phyloP scores from a whole-genome alignment of 768 basidiomycete genomes.

The Tricholoma sp. region DNA sequence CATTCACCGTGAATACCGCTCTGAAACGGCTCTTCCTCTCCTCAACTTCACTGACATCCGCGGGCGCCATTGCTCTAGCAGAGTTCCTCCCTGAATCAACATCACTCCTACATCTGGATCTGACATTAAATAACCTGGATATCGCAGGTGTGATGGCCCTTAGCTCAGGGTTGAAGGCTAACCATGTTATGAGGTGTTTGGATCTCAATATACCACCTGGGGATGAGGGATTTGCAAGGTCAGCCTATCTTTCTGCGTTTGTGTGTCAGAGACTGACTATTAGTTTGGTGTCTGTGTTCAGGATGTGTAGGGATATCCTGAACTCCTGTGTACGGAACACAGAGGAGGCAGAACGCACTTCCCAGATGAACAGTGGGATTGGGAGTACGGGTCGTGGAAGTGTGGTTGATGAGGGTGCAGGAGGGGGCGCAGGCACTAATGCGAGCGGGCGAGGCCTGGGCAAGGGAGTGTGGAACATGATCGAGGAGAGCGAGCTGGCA shows the following conservation, averaged over 20 bases:
- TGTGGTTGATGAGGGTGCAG: not conserved
- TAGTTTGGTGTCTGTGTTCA: constrained; percentile 13
- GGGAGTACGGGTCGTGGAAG: too few species aligned
- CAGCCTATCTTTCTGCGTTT: constrained; percentile 14
- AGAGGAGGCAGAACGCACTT: constrained; percentile 65
- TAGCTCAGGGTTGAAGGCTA: constrained; percentile 77
- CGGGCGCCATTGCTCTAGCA: constrained; percentile 90
- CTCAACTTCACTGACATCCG: constrained; percentile 70
- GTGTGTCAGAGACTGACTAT: not conserved
- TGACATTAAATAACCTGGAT: constrained; percentile 80
- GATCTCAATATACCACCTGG: constrained; percentile 89
- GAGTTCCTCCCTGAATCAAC: constrained; percentile 93
- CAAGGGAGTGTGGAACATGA: constrained; percentile 80
- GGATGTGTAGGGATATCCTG: constrained; percentile 85
- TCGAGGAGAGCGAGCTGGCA: constrained; percentile 81
- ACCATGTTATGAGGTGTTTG: constrained; percentile 84
- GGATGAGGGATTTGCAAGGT: constrained; percentile 76
- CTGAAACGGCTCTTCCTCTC: constrained; percentile 92
- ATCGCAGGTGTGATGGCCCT: constrained; percentile 93
- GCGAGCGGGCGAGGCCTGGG: constrained; percentile 51
- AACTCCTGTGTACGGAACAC: constrained; percentile 92
- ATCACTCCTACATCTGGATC: constrained; percentile 85
- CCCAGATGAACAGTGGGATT: constrained; percentile 22
- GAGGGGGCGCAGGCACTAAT: not conserved
- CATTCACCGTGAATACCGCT: constrained; percentile 87